Percentiles rank a stretch among this genome's conserved stretches.
Conservation (phyloP, 1,284 basidiomycete genomes). For the Erythrobasidium hasegawianum region DNA sequence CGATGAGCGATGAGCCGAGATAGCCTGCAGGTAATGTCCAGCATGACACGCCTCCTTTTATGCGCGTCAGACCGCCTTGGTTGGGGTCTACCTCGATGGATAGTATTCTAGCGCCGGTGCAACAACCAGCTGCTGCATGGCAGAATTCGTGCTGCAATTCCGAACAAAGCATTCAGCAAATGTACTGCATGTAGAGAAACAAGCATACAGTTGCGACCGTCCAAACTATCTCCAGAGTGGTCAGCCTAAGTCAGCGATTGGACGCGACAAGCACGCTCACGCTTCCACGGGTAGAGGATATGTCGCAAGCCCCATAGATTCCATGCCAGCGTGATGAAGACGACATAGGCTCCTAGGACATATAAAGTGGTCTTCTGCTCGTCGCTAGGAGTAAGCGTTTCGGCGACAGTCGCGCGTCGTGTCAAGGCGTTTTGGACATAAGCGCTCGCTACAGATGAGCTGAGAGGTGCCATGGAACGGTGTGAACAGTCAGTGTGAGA, state of each 20-base stretch:
- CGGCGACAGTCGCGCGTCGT: constrained; percentile 30
- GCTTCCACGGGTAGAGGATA: constrained; percentile 30
- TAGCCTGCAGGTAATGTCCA: constrained; percentile 66
- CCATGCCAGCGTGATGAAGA: constrained; percentile 34
- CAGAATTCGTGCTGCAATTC: constrained; percentile 36
- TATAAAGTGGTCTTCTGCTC: constrained; percentile 24
- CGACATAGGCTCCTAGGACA: constrained; percentile 20
- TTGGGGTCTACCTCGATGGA: constrained; percentile 77
- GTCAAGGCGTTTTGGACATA: background rate
- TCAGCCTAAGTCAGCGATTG: background rate
- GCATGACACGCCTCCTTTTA: constrained; percentile 86
- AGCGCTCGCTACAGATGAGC: no score
- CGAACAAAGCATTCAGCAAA: background rate
- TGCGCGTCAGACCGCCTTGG: constrained; percentile 71
- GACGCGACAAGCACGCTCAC: background rate
- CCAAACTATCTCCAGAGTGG: background rate
- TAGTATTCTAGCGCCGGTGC: constrained; percentile 88
- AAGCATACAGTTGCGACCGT: background rate
- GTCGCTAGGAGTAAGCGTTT: constrained; percentile 22
- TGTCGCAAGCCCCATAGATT: constrained; percentile 31
- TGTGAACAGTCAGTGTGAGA: no score
- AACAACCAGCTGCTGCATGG: constrained; percentile 53
- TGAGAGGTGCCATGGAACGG: no score
- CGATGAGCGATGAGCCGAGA: constrained; percentile 85
- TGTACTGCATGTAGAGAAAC: background rate